These are phyloP conservation scores for Globisporangium splendens DNA, from an alignment of 352 stramenopile genomes.

Conservation along the genomic window DNA sequence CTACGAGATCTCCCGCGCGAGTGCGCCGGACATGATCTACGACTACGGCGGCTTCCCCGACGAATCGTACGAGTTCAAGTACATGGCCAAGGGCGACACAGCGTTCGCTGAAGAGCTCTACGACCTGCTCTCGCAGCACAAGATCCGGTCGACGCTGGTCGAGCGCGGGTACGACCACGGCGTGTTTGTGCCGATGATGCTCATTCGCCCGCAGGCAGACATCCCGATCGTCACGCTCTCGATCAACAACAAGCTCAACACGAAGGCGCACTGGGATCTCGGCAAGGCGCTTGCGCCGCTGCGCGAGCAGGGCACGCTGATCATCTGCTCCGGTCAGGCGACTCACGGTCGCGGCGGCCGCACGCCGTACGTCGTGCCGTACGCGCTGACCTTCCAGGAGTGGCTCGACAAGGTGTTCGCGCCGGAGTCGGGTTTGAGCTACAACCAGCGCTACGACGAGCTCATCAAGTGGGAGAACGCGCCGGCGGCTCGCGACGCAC, in stretches of 20 bases:
- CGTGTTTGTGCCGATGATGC: conserved; percentile 83
- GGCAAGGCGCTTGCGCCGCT: conserved; percentile 58
- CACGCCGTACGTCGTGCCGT: conserved; percentile 4
- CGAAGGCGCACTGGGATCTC: conserved; percentile 57
- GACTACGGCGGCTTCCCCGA: conserved; percentile 88
- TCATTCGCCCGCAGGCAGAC: conserved; percentile 79
- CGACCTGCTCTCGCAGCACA: conserved; percentile 41
- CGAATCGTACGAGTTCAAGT: conserved; percentile 80
- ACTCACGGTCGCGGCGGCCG: conserved; percentile 23
- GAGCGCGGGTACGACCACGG: conserved; percentile 87
- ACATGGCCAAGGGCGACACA: conserved; percentile 61
- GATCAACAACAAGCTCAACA: conserved; percentile 54
- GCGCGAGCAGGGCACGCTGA: conserved; percentile 71
- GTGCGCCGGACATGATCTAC: conserved; percentile 64
- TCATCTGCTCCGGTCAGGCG: conserved; percentile 77
- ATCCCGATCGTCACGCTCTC: conserved; percentile 86
- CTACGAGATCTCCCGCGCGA: conserved; percentile 58
- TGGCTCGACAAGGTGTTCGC: conserved; percentile 40
- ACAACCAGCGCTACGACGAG: conserved; percentile 29
- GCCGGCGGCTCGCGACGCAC: conserved; percentile 28
- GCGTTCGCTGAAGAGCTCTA: conserved; percentile 67
- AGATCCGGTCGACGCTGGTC: conserved; percentile 46
- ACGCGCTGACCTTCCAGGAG: conserved; percentile 32
- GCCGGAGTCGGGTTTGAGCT: conserved; percentile 19
- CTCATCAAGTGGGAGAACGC: conserved; percentile 40